Conservation (phyloP, 2,329 filamentous ascomycete genomes). For the Lecanicillium sp. region DNA sequence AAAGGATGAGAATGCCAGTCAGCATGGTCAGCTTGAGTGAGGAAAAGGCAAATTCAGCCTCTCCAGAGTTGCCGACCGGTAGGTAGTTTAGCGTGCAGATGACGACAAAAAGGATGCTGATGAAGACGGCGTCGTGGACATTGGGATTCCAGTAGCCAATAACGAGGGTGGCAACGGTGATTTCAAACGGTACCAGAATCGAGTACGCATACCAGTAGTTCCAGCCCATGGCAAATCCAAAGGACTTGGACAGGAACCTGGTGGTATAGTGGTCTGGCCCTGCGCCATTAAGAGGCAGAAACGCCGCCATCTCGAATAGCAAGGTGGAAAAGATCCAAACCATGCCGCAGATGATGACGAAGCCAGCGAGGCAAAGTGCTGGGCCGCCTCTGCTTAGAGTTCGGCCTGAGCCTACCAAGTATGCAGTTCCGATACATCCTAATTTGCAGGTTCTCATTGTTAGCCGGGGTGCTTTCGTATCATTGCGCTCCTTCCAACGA, state of each 20-base stretch:
- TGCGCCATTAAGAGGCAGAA: background rate
- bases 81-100: background rate
- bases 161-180: background rate
- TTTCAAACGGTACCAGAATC: constrained; percentile 1
- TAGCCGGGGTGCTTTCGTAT: background rate
- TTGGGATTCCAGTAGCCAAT: background rate
- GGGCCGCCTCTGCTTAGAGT: constrained; percentile 5
- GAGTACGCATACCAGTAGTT: constrained; percentile 5
- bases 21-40: constrained; percentile 1
- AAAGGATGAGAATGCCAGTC: background rate
- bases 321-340: constrained; percentile 2
- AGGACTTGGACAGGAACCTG: background rate
- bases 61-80: constrained; percentile 3
- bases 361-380: constrained; percentile 1
- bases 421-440: constrained; percentile 5
- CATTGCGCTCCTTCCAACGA: background rate
- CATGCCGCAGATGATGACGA: background rate
- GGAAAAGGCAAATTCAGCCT: constrained; percentile 3
- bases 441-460: background rate
- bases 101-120: background rate
- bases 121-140: background rate
- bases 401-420: constrained; percentile 3
- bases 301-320: constrained; percentile 1
- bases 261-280: background rate
- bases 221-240: constrained; percentile 5